Percentiles rank a stretch among this genome's conserved stretches.
Conservation (phyloP, 1,139 yeast genomes). For the Hansenula sp. region DNA sequence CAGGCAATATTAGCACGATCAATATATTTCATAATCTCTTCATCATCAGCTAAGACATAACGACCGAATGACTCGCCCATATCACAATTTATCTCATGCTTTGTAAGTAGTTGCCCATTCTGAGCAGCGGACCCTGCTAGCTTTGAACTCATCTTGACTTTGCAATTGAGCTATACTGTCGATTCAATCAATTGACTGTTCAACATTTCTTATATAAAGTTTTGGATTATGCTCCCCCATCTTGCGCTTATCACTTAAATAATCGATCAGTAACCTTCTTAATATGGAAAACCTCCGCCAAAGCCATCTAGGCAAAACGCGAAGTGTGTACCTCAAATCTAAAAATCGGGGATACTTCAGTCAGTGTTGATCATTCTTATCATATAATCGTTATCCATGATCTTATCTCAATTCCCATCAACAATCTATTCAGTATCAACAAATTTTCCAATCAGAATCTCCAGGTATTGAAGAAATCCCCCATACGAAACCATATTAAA, state of each 20-base stretch:
- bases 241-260: too few species aligned
- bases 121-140: constrained; percentile 3
- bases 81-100: constrained; percentile 31
- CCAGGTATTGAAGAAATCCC: too few species aligned
- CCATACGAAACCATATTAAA: too few species aligned
- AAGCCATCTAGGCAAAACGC: not conserved
- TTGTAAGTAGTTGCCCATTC: constrained; percentile 2
- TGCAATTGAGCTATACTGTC: not conserved
- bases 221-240: too few species aligned
- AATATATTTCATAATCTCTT: constrained; percentile 35
- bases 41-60: constrained; percentile 37
- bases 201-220: too few species aligned
- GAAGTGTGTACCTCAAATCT: not conserved
- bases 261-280: not conserved
- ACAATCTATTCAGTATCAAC: too few species aligned
- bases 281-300: not conserved
- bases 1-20: constrained; percentile 39
- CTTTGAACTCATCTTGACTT: not conserved
- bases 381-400: too few species aligned
- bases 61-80: constrained; percentile 39
- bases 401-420: too few species aligned
- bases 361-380: too few species aligned
- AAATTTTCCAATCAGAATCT: too few species aligned
- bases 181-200: too few species aligned
- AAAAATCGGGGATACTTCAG: not conserved